Evolutionary conservation across 2,329 filamentous ascomycete genomes (phyloP).

Genomic region (Alternaria viburni): DNA sequence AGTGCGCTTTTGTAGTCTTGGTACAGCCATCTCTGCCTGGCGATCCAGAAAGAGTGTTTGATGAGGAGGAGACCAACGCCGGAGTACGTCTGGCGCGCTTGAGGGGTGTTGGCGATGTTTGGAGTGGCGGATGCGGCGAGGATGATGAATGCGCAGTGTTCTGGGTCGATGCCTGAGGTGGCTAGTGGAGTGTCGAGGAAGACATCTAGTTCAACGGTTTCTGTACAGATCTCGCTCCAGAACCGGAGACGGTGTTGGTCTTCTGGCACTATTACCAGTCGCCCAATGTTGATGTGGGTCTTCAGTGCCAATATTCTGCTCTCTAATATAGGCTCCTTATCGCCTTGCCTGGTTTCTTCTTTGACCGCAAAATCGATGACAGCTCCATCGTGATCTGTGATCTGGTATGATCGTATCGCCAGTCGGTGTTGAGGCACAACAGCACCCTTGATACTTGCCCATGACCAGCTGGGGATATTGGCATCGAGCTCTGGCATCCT

Average conservation of each 20-base stretch:
- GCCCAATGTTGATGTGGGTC: fast-evolving
- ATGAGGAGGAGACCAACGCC: neutral
- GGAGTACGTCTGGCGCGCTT: neutral
- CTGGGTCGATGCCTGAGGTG: neutral
- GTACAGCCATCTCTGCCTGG: neutral
- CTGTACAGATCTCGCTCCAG: fast-evolving
- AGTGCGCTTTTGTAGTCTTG: neutral
- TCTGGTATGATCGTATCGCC: neutral
- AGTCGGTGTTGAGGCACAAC: neutral
- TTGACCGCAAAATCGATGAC: fast-evolving
- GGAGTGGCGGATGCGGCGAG: neutral
- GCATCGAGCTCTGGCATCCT: neutral
- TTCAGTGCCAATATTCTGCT: neutral
- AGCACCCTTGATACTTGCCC: neutral
- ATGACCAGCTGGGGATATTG: neutral
- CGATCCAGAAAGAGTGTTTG: neutral
- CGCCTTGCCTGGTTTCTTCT: neutral
- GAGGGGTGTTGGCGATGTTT: neutral
- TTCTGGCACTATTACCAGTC: neutral
- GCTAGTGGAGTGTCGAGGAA: neutral
- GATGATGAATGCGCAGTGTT: neutral
- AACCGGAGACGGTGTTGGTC: neutral
- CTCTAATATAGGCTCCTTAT: neutral
- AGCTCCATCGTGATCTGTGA: neutral
- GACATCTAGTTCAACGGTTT: neutral